Percentiles rank a stretch among this genome's conserved stretches.
Conservation (phyloP, 1,284 basidiomycete species). For the Laetiporus sulphureus region DNA sequence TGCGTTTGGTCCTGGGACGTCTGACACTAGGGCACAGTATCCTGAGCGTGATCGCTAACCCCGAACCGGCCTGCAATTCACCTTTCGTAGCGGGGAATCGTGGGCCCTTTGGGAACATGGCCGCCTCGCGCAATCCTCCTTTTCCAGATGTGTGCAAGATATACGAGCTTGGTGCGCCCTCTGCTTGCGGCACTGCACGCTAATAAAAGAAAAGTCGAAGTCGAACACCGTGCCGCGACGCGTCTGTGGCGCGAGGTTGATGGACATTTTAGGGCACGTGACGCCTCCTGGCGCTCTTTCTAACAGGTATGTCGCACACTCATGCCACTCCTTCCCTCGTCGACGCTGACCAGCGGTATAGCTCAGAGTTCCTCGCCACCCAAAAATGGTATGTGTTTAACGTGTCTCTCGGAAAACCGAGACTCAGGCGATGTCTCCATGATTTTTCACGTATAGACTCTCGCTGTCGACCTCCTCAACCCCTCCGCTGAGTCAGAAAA, state of each 20-base stretch:
- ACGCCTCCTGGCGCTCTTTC: too few relatives aligned
- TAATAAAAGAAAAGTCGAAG: not conserved
- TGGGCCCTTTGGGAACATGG: slow-evolving; percentile 13
- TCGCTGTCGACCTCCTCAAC: slow-evolving; percentile 98
- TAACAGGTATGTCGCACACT: too few relatives aligned
- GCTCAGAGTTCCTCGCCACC: too few relatives aligned
- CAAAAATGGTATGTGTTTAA: too few relatives aligned
- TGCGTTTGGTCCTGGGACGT: slow-evolving; percentile 24
- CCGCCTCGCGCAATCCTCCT: not conserved
- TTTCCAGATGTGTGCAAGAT: not conserved
- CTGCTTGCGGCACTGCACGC: not conserved
- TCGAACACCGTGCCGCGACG: not conserved
- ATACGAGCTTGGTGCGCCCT: not conserved
- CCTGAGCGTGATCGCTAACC: not conserved
- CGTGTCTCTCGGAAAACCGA: too few relatives aligned
- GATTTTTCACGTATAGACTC: slow-evolving; percentile 80
- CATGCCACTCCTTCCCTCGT: too few relatives aligned
- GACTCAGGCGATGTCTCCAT: too few relatives aligned
- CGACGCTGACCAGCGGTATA: too few relatives aligned
- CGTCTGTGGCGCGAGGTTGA: not conserved
- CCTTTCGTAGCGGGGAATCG: slow-evolving; percentile 20
- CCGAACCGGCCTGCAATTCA: slow-evolving; percentile 3
- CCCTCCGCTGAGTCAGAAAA: slow-evolving; percentile 84
- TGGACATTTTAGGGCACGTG: not conserved
- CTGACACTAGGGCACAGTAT: slow-evolving; percentile 11